Evolutionary conservation across 2,329 filamentous ascomycete species (phyloP), one percentile per base, ranked within the genome.

Genomic region (Cladophialophora immunda): DNA sequence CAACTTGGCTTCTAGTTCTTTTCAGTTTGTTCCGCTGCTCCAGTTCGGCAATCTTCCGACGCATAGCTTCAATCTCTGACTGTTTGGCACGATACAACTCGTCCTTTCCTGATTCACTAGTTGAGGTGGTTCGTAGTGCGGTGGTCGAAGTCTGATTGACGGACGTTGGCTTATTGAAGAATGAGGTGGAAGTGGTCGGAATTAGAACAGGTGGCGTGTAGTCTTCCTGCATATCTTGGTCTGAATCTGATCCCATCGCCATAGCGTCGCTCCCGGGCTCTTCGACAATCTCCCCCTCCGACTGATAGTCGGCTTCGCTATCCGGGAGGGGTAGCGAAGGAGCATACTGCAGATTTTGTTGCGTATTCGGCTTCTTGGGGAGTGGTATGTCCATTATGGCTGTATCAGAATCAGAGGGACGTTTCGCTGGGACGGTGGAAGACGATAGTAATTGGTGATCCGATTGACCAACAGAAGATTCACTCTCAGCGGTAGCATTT

Each of bases 11-110:
- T 41, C 75, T 61, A 45, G 73, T 75, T 61, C 77, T 73, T 62
- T 80, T 82, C n/a, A 79, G 75, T 68, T 79, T 81, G 53, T 78
- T 79, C 50, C 78, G 75, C 66, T 80, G 75, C 69, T 84, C 82
- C 58, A 81, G 75, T 66, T 85, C 83, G 15, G 83, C 82, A 64
- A 87, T 84, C 65, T 80, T 81, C 66, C 77, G 78, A 56, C 79
- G 81, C 78, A 85, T 80, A 29, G 75, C 77, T 66, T 80, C 77
- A 55, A 85, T 84, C 66, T 83, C 80, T 62, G 82, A 74, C 66
- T 86, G 78, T 69, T 82, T 85, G 36, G 78, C 76, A 41, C 79
- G 79, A 52, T 66, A 68, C 30, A 86, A 74, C 55, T 82, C 78
- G 53, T 82, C 81, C 62, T 76, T 72, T 72, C 82, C 73, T 71